A percentile compares a stretch with the other conserved stretches of the same genome.
These are phyloP conservation scores for Trichocladium uniseriatum DNA, from an alignment of 495 filamentous ascomycete genomes.

Conservation along the genomic window DNA sequence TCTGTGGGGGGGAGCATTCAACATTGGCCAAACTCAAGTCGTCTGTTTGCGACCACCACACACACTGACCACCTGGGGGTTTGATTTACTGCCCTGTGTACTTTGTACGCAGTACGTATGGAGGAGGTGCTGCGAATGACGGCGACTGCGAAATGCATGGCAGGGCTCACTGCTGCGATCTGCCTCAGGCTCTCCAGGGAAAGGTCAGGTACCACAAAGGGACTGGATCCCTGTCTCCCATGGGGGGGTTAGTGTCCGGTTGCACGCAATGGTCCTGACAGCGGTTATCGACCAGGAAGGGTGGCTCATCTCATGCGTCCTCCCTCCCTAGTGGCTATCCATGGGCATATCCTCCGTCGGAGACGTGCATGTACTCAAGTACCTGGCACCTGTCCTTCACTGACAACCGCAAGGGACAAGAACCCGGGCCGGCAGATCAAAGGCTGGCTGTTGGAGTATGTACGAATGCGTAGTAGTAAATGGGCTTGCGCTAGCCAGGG, in stretches of 20 bases:
- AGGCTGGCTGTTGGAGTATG: no score
- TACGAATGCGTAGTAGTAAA: no score
- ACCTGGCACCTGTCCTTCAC: no score
- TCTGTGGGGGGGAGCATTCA: not conserved
- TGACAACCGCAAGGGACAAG: no score
- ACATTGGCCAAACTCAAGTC: not conserved
- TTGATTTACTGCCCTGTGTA: no score
- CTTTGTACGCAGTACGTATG: no score
- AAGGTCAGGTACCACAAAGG: not conserved
- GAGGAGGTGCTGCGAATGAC: no score
- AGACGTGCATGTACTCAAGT: not conserved
- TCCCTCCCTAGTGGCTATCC: not conserved
- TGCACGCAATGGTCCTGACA: not conserved
- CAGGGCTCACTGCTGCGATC: not conserved
- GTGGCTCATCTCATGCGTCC: not conserved
- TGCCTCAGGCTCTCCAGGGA: not conserved
- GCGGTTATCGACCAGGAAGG: not conserved
- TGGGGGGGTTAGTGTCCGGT: not conserved
- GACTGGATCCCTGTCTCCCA: not conserved
- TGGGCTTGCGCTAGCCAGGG: no score
- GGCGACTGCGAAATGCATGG: no score
- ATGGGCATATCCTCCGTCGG: not conserved
- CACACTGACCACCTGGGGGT: not conserved
- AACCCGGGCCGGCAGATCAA: no score
- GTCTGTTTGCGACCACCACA: constrained; percentile 2